phyloP scores from a whole-genome alignment of 2,329 filamentous ascomycete genomes.

The Aspergillus pseudotamarii region DNA sequence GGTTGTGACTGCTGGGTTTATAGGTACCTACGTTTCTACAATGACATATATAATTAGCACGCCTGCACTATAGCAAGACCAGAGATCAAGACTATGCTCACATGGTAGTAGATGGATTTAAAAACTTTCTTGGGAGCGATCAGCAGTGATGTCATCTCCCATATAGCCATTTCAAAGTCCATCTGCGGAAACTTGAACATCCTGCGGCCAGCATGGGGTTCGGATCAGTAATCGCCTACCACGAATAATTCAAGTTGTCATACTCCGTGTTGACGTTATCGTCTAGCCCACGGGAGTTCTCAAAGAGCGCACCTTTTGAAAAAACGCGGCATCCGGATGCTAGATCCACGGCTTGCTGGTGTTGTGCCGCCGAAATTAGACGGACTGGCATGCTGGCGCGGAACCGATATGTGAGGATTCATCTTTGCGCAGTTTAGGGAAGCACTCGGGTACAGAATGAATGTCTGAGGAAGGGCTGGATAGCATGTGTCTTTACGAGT shows the following conservation, averaged over 20 bases:
- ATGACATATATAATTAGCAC: not conserved
- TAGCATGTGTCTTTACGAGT: constrained; percentile 12
- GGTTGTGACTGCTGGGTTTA: not conserved
- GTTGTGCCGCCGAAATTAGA: constrained; percentile 56
- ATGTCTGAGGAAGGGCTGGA: not conserved
- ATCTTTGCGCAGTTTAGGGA: constrained; percentile 37
- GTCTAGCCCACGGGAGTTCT: not conserved
- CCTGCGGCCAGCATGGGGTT: constrained; percentile 33
- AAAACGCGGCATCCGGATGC: constrained; percentile 65
- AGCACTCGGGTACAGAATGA: constrained; percentile 7
- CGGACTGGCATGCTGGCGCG: constrained; percentile 58
- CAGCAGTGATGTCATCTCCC: constrained; percentile 71
- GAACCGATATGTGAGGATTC: constrained; percentile 64
- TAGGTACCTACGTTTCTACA: constrained; percentile 1
- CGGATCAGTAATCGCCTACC: constrained; percentile 1
- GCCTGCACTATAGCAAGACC: not conserved
- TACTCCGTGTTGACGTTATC: not conserved
- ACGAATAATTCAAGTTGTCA: not conserved
- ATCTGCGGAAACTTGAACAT: constrained; percentile 74
- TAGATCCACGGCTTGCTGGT: constrained; percentile 53
- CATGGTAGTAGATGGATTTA: constrained; percentile 71
- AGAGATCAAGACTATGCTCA: constrained; percentile 38
- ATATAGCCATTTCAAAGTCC: constrained; percentile 74
- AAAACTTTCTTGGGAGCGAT: constrained; percentile 73
- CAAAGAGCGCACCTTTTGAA: constrained; percentile 57